These are phyloP conservation scores for Hemisphaericaspora nanyangensis DNA, from an alignment of 805 yeast species.

Conservation along the genomic window DNA sequence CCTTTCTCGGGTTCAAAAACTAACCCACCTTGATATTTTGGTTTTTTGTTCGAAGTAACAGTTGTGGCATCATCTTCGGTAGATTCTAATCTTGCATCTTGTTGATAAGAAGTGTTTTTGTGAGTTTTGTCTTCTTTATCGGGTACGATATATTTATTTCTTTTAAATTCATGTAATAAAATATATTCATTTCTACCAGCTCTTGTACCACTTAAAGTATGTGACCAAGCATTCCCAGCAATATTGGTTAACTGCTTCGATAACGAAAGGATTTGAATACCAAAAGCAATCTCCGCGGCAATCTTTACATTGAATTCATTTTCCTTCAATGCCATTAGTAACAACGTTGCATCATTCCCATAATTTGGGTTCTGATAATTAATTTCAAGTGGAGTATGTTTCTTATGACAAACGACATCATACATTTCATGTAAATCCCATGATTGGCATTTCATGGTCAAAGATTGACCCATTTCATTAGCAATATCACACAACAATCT, in stretches of 20 bases:
- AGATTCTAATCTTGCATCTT: conserved; percentile 28
- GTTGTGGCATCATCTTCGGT: conserved; percentile 45
- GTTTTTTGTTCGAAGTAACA: conserved; percentile 55
- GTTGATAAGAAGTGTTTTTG: conserved; percentile 33
- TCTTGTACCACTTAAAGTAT: conserved; percentile 89
- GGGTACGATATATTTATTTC: conserved; percentile 79
- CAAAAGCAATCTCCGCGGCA: conserved; percentile 74
- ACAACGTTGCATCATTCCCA: conserved; percentile 61
- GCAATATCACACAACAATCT: conserved; percentile 88
- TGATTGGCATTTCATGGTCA: conserved; percentile 86
- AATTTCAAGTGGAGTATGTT: conserved; percentile 61
- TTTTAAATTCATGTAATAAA: conserved; percentile 84
- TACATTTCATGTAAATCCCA: conserved; percentile 95
- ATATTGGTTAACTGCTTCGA: conserved; percentile 88
- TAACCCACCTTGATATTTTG: conserved; percentile 86
- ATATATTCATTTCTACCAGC: conserved; percentile 95
- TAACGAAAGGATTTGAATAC: conserved; percentile 79
- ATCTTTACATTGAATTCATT: conserved; percentile 63
- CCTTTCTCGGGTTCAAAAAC: conserved; percentile 98
- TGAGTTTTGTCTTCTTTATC: conserved; percentile 60
- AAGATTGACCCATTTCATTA: conserved; percentile 91
- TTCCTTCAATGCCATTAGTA: conserved; percentile 69
- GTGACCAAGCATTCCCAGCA: conserved; percentile 98
- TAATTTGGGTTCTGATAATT: conserved; percentile 66
- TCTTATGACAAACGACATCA: conserved; percentile 66